Base-by-base conservation (phyloP, 1,284 basidiomycete genomes). In the Somion occarium region DNA sequence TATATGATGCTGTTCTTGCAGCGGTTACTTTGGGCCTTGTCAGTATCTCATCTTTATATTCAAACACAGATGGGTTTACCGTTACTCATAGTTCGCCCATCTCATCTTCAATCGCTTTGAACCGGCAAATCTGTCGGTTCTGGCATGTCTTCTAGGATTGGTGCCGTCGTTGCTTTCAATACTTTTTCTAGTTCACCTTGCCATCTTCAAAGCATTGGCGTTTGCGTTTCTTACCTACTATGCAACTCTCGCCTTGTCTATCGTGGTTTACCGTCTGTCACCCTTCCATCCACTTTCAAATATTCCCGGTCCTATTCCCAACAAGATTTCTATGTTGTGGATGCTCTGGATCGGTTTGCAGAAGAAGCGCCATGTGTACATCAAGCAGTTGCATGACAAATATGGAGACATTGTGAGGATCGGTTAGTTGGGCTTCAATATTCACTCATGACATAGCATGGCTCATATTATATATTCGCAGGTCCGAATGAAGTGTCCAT, bases 401-500 rank as follows among this genome's bases (percentile, higher is more conserved):
- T 49, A 49, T 43, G 48, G 48, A 2, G 48, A 49, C 20, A 26
- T 42, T 27, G 48, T 49, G 3, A 5, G 48, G 5, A 49, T 42
- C 5, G 48, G 48, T 49, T n/a, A 25, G 38, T 18, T n/a, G n/a
- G n/a, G n/a, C n/a, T n/a, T n/a, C n/a, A n/a, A n/a, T n/a, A n/a
- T n/a, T n/a, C n/a, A n/a, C n/a, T n/a, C n/a, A n/a, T n/a, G n/a
- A n/a, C n/a, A 13, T 19, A 9, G 5, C 23, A 25, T 11, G n/a
- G 7, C 26, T 4, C 39, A 24, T 4, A 19, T 24, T 49, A 23
- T 42, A 18, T 39, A 22, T 4, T 3, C 12, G 26, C 25, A 57
- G 57, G 57, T 2, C 57, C 57, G 3, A 59, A 59, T 39, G 57
- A 59, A 24, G 27, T 59, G 2, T 55, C 53, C 3, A 53, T 59